Evolutionary conservation across 1,139 yeast genomes (phyloP), one percentile per base, ranked within the genome.

Genomic region (Spencermartinsiella ligniputridi): DNA sequence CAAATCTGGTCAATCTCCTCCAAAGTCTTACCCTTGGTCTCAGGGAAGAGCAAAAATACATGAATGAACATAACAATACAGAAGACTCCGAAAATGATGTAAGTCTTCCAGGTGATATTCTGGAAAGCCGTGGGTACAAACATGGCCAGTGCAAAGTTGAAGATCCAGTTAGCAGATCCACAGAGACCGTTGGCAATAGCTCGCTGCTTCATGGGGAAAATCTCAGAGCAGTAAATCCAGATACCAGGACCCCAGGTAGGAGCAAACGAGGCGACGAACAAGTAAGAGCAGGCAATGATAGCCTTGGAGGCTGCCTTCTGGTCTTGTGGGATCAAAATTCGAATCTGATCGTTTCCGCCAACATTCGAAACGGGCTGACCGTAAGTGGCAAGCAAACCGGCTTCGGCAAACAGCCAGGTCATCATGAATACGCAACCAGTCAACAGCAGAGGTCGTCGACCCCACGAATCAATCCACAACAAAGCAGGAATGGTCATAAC

Each of bases 231-330:
- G 70, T 78, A 78, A 43, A 77, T 68, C 82, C 82, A 78, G 56
- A 72, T 70, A 50, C 74, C 76, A 32, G 77, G 79, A 59, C 81
- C 82, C 84, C 84, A 81, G 2, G 86, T 78, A 11, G 84, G 78
- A 47, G 83, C 83, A 38, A 80, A 76, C 35, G 84, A 80, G 45
- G 79, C 79, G 61, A 81, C 81, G 52, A 76, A 76, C 71, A 79
- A 71, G 63, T 81, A 81, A 17, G 79, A 61, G 45, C 79, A 76
- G 48, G 82, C 74, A 56, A 85, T 84, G 3, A 81, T 69, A 20
- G 65, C 69, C 44, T 77, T 76, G 2, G 75, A 63, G 22, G 71
- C 65, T 40, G 69, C 51, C 29, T 67, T 67, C 22, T 63, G 52
- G 24, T 58, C 46, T 44, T 67, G 58, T 45, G 77, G 70, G 37